Base-by-base conservation (phyloP, 2,329 filamentous ascomycete genomes). In the Leptographium procerum region DNA sequence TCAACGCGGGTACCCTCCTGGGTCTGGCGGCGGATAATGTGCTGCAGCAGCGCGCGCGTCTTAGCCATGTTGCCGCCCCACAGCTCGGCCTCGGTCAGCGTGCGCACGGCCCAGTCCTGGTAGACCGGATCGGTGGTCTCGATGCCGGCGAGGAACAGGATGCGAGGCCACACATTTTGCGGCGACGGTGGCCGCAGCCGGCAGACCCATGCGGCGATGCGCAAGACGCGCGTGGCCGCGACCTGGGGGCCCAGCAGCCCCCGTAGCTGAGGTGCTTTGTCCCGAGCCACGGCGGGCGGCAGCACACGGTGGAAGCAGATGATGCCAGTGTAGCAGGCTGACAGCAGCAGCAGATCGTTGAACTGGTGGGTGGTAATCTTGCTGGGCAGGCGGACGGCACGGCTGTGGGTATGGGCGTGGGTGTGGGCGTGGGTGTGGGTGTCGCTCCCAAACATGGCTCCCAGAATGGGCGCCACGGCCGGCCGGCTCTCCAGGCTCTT, bases 101-200 rank as follows among this genome's bases (percentile, higher is more conserved):
- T 59, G 31, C 36, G 45, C 19, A 59, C 47, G 11, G 22, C 53
- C 64, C 64, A 64, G 55, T 65, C 64, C 9, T 62, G 60, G 43
- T 62, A 57, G 10, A 63, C 61, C 34, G 60, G 60, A 52, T 65
- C 64, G 11, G 59, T 29, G 26, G 63, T 61, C 61, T 65, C 63
- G 10, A 62, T 60, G 45, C 64, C 61, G 9, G 64, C 63, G 9
- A 61, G 52, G 33, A 65, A 64, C 8, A 65, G 51, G 28, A 62
- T 59, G 26, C 62, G 58, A 29, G 60, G 59, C 64, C 62, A 64
- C 4, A 64, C 48, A 28, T 59, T 59, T 45, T 59, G 57, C 22
- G 57, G 57, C 36, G 57, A 59, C 14, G 53, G 57, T 28, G 53
- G 43, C 8, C 57, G 47, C 47, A 59, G 45, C 7, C 53, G 57